phyloP scores from a whole-genome alignment of 306 rosid genomes.

The Ceratonia siliqua region DNA sequence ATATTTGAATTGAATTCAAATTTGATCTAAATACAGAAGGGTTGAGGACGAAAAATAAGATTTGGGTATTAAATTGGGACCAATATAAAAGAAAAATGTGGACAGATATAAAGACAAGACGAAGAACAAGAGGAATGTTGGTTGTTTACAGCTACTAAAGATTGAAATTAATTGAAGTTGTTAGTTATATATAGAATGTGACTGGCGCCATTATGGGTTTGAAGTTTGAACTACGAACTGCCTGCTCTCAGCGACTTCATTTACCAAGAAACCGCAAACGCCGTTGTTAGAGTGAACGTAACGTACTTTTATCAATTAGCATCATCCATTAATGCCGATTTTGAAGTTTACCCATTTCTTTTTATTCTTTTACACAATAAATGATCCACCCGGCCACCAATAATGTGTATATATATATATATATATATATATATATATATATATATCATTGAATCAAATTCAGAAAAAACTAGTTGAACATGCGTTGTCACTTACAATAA shows the following conservation, averaged over 20 bases:
- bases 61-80: background rate
- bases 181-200: slow-evolving; percentile 38
- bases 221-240: too few species aligned
- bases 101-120: slow-evolving; percentile 16
- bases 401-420: background rate
- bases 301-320: background rate
- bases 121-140: background rate
- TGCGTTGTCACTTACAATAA: background rate
- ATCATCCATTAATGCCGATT: slow-evolving; percentile 44
- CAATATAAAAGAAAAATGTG: slow-evolving; percentile 2
- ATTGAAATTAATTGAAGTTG: slow-evolving; percentile 35
- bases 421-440: too few species aligned
- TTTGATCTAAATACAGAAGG: too few species aligned
- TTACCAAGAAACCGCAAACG: slow-evolving; percentile 19
- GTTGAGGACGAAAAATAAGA: too few species aligned
- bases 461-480: background rate
- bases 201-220: slow-evolving; percentile 31
- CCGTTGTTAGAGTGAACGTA: slow-evolving; percentile 26
- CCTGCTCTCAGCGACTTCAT: slow-evolving; percentile 19
- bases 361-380: background rate
- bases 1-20: too few species aligned
- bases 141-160: background rate
- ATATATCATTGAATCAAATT: too few species aligned
- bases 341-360: slow-evolving; percentile 15
- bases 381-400: background rate